Evolutionary conservation across 2,329 filamentous ascomycete species (phyloP), one percentile per base, ranked within the genome.

Genomic region (Bretziella fagacearum): DNA sequence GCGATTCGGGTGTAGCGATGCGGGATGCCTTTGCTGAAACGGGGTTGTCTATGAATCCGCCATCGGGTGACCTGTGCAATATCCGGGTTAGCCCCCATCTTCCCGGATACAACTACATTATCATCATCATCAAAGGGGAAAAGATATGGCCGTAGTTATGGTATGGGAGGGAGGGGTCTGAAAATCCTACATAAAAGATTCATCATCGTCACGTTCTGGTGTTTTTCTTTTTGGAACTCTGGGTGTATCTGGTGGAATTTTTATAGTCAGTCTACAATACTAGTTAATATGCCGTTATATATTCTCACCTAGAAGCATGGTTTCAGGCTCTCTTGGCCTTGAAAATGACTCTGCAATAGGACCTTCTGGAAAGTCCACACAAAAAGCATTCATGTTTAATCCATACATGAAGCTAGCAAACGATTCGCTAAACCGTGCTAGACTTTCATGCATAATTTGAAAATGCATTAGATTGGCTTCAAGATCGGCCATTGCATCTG

Each of bases 351-450:
- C 86, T 6, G 78, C 59, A 53, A 93, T 76, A 0, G 87, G 87
- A 1, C 82, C 83, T 83, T 98, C 91, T 0, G 86, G 84, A 54
- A 95, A 98, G 61, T 98, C 91, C 26, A 96, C 87, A 61, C 89
- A 96, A 60, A 96, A 98, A 1, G 91, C 91, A 62, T 95, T 96
- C 87, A 98, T 95, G 59, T 96, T 96, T 60, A 98, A 63, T 2
- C 91, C 91, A 57, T 96, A 98, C 39, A 98, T 65, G 57, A 98
- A 96, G 55, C 81, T 85, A 1, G 86, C 86, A 62, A 98, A 98
- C 58, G 83, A 93, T 69, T 98, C 91, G 62, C 81, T 89, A 63
- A 98, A 98, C 22, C 91, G 77, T 20, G 84, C 77, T 54, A 98
- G 64, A 57, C 84, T 93, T 66, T 96, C 89, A 59, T 98, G 86